Percentiles rank a stretch among this genome's conserved stretches.
Conservation (phyloP, 768 basidiomycete species). For the Rhizopogon vulgaris region DNA sequence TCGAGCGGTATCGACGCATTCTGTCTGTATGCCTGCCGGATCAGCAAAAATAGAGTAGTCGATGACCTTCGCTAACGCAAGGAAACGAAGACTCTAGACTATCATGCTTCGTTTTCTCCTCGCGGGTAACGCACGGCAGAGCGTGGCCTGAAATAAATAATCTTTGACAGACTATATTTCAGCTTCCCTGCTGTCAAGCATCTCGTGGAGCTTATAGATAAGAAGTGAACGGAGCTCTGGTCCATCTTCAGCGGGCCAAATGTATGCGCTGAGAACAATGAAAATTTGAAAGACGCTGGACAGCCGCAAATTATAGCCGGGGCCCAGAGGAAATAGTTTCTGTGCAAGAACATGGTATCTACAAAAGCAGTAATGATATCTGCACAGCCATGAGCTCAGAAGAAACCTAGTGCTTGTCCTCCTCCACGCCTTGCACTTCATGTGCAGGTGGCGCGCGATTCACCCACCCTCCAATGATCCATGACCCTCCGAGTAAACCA, state of each 20-base stretch:
- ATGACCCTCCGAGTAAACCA: conserved; percentile 44
- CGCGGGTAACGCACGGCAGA: not conserved
- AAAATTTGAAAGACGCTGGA: not conserved
- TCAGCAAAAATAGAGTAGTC: no score
- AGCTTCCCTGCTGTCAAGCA: not conserved
- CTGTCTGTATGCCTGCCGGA: no score
- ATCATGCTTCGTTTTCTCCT: not conserved
- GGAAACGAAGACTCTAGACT: no score
- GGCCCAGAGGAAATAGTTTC: not conserved
- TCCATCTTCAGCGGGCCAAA: not conserved
- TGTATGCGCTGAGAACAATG: not conserved
- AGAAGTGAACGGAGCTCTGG: not conserved
- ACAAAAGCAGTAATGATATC: not conserved
- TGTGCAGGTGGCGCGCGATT: conserved; percentile 8
- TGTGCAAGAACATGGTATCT: not conserved
- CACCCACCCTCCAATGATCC: conserved; percentile 35
- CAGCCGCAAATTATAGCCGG: no score
- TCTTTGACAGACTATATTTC: not conserved
- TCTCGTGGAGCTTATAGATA: not conserved
- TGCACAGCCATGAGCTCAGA: not conserved
- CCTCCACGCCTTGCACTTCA: conserved; percentile 9
- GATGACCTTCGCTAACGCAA: not conserved
- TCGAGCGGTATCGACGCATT: no score
- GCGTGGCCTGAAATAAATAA: not conserved
- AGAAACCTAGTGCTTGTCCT: conserved; percentile 11